phyloP scores from a whole-genome alignment of 257 asterid genomes.

The Parsonsia alboflavescens region DNA sequence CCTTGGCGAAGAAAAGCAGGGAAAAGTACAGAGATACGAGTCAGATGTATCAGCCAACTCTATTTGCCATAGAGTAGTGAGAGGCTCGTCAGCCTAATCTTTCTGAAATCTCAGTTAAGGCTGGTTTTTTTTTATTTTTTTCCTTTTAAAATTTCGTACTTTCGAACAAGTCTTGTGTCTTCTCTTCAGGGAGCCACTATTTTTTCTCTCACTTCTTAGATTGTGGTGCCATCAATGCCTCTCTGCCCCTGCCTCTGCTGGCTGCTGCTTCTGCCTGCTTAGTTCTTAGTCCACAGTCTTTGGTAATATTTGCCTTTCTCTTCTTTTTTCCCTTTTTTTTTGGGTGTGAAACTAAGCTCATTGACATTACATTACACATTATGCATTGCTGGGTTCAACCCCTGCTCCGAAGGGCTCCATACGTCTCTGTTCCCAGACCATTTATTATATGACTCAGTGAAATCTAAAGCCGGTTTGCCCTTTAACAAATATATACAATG shows the following conservation, averaged over 20 bases:
- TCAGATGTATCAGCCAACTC: constrained; percentile 12
- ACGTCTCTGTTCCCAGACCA: no score
- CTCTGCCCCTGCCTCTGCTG: background rate
- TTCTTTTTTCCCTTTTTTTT: background rate
- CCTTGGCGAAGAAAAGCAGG: constrained; percentile 15
- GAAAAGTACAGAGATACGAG: constrained; percentile 10
- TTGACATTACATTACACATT: background rate
- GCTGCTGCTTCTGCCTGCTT: background rate
- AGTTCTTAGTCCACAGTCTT: background rate
- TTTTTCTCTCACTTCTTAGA: constrained; percentile 4
- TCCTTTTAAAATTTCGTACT: no score
- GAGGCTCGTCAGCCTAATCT: constrained; percentile 15
- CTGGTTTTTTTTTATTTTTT: constrained; percentile 11
- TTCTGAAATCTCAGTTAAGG: constrained; percentile 19
- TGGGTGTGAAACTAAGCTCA: background rate
- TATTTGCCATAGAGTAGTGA: constrained; percentile 2
- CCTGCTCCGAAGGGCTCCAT: no score
- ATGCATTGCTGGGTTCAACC: background rate
- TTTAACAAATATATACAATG: no score
- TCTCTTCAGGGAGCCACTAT: background rate
- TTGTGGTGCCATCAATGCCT: constrained; percentile 1
- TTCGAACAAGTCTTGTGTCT: constrained; percentile 7
- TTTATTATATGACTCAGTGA: no score
- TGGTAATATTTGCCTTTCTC: background rate
- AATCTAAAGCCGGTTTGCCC: no score